phyloP scores from a whole-genome alignment of 345 rosid genomes.

The Salix exigua region DNA sequence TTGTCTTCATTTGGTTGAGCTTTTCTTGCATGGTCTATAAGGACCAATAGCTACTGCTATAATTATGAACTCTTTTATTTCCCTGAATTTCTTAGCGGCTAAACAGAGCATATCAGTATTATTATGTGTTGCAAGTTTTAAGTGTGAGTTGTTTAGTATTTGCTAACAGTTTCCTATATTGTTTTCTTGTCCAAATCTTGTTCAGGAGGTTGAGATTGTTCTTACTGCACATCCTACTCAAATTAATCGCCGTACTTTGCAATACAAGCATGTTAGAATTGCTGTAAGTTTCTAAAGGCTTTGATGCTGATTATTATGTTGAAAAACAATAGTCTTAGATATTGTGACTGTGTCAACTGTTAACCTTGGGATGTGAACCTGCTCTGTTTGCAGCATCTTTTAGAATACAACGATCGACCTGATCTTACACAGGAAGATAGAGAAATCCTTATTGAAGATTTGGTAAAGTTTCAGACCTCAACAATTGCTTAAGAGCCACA shows the following conservation, averaged over 20 bases:
- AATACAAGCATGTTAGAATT: conserved; percentile 88
- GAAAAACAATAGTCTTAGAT: background rate
- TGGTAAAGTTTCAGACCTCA: conserved; percentile 46
- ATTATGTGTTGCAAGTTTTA: background rate
- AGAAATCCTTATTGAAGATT: conserved; percentile 87
- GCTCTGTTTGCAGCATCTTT: conserved; percentile 61
- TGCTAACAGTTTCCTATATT: background rate
- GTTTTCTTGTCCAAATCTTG: conserved; percentile 12
- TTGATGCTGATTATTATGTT: conserved; percentile 10
- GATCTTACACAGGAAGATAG: conserved; percentile 91
- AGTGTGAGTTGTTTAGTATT: background rate
- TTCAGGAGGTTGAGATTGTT: conserved; percentile 92
- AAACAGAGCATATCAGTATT: background rate
- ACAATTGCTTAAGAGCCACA: background rate
- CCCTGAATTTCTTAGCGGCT: background rate
- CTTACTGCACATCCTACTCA: conserved; percentile 99
- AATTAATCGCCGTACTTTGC: conserved; percentile 90
- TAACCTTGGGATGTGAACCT: conserved; percentile 14
- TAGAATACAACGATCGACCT: conserved; percentile 79
- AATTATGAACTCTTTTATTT: background rate
- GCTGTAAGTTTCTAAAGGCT: conserved; percentile 53
- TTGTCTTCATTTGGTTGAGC: background rate
- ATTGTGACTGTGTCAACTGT: background rate
- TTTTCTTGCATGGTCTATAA: background rate
- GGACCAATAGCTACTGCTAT: background rate